Base-by-base conservation (phyloP, 2,329 filamentous ascomycete species). In the Chaetothyriales sp. region DNA sequence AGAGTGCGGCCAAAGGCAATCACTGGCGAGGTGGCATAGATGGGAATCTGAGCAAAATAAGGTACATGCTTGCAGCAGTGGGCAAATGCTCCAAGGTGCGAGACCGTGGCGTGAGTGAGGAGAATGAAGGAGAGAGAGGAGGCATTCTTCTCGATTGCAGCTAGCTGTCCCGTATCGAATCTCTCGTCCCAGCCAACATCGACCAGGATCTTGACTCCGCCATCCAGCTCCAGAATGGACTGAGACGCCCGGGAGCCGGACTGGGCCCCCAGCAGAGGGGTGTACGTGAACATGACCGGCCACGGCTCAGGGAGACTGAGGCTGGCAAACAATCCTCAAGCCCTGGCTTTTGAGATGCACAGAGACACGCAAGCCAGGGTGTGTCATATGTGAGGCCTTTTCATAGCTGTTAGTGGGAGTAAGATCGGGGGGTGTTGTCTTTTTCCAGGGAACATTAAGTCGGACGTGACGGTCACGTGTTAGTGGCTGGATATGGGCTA, bases 41-140 rank as follows among this genome's bases (percentile, higher is more conserved):
- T 82, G 43, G 92, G 92, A 55, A 98, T 89, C 64, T 89, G 83
- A 8, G 83, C 85, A 70, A 98, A 98, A 46, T 87, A 76, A 46
- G 92, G 89, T 57, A 97, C 85, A 67, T 95, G 84, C 69, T 95
- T 95, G 81, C 92, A 97, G 73, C 89, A 95, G 68, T 97, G 89
- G 44, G 87, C 89, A 67, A 87, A 95, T 54, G 92, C 92, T 60
- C 87, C 90, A 52, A 98, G 78, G 70, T 98, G 92, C 49, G 87
- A 82, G 49, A 87, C 79, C 0, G 90, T 98, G 56, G 92, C 86
- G 67, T 98, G 92, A 1, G 92, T 98, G 59, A 98, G 78, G 43
- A 98, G 85, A 62, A 98, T 84, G 61, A 98, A 77, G 2, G 92
- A 97, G 44, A 98, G 77, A 0, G 90, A 94, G 19, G 90, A 86